Conservation (phyloP, 257 asterid species). For the Catharanthus roseus region DNA sequence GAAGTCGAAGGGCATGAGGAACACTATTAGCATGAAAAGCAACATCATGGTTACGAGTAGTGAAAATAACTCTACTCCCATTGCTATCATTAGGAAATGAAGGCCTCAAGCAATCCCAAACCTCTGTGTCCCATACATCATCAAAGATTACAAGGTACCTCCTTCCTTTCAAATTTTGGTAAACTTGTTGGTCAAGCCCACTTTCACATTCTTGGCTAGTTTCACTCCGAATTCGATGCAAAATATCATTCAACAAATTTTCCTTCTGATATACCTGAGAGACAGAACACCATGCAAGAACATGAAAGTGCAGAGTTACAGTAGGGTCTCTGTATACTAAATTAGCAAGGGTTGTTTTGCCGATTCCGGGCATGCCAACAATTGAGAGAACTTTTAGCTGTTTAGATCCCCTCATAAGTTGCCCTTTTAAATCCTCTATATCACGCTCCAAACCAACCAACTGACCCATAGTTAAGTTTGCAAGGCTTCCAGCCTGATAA, state of each 20-base stretch:
- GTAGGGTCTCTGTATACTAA: not conserved
- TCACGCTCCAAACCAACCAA: not conserved
- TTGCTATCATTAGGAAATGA: not conserved
- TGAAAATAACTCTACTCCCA: slow-evolving; percentile 3
- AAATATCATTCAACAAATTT: slow-evolving; percentile 4
- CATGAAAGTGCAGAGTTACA: not conserved
- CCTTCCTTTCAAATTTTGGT: not conserved
- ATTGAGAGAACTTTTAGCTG: not conserved
- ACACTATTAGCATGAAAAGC: not conserved
- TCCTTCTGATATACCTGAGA: not conserved
- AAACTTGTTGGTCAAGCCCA: not conserved
- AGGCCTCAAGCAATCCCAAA: not conserved
- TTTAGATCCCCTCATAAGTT: not conserved
- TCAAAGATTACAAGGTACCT: slow-evolving; percentile 4
- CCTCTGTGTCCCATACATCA: not conserved
- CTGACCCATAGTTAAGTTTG: not conserved
- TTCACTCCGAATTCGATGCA: not conserved
- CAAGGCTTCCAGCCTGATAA: not conserved
- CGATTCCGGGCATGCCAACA: slow-evolving; percentile 1
- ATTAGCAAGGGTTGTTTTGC: slow-evolving; percentile 2
- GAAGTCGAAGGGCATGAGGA: not conserved
- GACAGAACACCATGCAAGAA: slow-evolving; percentile 3
- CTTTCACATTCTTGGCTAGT: not conserved
- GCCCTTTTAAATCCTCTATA: not conserved
- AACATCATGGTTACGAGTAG: not conserved